Conservation (phyloP, 129 eudicot species). For the Flaveria trinervia region DNA sequence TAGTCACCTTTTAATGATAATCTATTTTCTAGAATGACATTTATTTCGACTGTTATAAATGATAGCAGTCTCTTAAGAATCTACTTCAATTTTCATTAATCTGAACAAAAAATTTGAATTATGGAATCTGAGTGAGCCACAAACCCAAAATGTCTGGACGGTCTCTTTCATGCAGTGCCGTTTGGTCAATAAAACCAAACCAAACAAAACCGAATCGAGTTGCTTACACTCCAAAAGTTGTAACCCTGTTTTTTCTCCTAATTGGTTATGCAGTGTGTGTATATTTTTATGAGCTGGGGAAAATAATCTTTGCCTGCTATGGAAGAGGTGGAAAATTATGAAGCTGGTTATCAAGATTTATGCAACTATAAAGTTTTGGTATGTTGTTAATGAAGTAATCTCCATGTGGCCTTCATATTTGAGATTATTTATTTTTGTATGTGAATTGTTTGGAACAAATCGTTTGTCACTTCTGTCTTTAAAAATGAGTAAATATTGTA, state of each 20-base stretch:
- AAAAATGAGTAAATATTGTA: conserved; percentile 32
- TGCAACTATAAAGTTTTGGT: conserved; percentile 26
- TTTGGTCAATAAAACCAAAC: neutral
- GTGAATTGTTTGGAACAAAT: conserved; percentile 7
- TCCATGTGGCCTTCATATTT: conserved; percentile 7
- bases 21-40: neutral
- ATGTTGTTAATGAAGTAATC: conserved; percentile 13
- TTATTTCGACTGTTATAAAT: too few relatives aligned
- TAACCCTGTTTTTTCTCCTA: neutral
- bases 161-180: neutral
- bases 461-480: conserved; percentile 11
- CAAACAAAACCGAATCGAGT: neutral
- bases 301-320: conserved; percentile 30
- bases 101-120: too few relatives aligned
- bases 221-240: neutral
- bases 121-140: too few relatives aligned
- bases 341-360: conserved; percentile 27
- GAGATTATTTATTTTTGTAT: neutral
- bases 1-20: neutral
- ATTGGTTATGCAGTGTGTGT: conserved; percentile 31
- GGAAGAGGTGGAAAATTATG: conserved; percentile 29
- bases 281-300: conserved; percentile 15
- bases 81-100: too few relatives aligned
- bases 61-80: too few relatives aligned
- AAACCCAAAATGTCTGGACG: neutral